Evolutionary conservation across 805 yeast species (phyloP).

Genomic region (Kurtzmaniella fragi): DNA sequence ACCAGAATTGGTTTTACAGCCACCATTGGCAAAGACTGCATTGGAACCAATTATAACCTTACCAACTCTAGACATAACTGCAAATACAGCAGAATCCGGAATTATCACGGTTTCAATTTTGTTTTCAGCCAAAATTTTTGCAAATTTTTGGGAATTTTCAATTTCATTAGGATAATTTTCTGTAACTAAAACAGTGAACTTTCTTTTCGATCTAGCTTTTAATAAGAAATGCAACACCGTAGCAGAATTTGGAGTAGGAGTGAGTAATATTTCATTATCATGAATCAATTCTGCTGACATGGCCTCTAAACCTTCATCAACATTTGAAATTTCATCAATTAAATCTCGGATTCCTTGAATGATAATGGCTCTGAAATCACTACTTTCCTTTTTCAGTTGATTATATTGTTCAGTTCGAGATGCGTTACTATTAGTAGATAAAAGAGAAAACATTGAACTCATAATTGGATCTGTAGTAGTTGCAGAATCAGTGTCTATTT

Average conservation of each 20-base stretch:
- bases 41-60: constrained; percentile 91
- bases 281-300: constrained; percentile 93
- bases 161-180: constrained; percentile 90
- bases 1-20: constrained; percentile 85
- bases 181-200: constrained; percentile 85
- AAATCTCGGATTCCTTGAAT: constrained; percentile 91
- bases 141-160: constrained; percentile 72
- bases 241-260: constrained; percentile 92
- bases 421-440: constrained; percentile 43
- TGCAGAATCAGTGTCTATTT: constrained; percentile 48
- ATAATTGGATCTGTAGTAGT: constrained; percentile 49
- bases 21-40: constrained; percentile 94
- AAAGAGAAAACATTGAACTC: constrained; percentile 80
- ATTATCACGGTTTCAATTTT: constrained; percentile 86
- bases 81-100: constrained; percentile 89
- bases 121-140: constrained; percentile 71
- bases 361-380: constrained; percentile 76
- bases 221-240: constrained; percentile 84
- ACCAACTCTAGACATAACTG: constrained; percentile 96
- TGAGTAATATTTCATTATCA: constrained; percentile 77
- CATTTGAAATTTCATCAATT: constrained; percentile 84
- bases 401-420: constrained; percentile 15
- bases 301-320: constrained; percentile 85
- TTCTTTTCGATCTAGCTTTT: constrained; percentile 84
- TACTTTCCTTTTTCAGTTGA: constrained; percentile 39